Conservation (phyloP, 2,329 filamentous ascomycete species). For the Pyricularia sp. region DNA sequence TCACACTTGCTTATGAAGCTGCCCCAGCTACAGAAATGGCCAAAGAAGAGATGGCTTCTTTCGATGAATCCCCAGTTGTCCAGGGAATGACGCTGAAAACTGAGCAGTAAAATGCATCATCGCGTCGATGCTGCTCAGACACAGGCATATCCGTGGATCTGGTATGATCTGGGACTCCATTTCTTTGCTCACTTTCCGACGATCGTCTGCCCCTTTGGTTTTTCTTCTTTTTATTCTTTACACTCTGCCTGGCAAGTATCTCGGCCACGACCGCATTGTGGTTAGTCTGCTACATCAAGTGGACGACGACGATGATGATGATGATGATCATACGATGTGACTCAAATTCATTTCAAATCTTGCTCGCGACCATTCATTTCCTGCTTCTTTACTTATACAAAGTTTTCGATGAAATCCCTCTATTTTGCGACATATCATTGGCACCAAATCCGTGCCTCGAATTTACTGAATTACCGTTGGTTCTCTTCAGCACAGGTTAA, state of each 20-base stretch:
- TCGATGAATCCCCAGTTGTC: too few relatives aligned
- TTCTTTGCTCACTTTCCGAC: too few relatives aligned
- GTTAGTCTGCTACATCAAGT: too few relatives aligned
- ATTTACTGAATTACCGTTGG: too few relatives aligned
- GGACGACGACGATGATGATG: too few relatives aligned
- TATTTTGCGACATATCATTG: background rate
- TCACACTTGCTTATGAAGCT: background rate
- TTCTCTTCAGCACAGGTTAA: background rate
- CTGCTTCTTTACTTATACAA: background rate
- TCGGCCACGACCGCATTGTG: background rate
- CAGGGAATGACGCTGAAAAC: too few relatives aligned
- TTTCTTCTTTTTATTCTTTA: background rate
- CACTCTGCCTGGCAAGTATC: background rate
- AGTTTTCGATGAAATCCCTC: background rate
- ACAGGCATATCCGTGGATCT: too few relatives aligned
- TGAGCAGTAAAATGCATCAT: background rate
- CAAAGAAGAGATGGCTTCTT: background rate
- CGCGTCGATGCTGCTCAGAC: background rate
- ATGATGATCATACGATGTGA: too few relatives aligned
- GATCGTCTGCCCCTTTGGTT: background rate
- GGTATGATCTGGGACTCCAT: too few relatives aligned
- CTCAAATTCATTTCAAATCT: too few relatives aligned
- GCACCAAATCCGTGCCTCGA: background rate
- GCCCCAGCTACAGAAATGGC: background rate
- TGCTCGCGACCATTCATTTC: too few relatives aligned